Evolutionary conservation across 768 basidiomycete genomes (phyloP).

Genomic region (Pisolithus microcarpus): DNA sequence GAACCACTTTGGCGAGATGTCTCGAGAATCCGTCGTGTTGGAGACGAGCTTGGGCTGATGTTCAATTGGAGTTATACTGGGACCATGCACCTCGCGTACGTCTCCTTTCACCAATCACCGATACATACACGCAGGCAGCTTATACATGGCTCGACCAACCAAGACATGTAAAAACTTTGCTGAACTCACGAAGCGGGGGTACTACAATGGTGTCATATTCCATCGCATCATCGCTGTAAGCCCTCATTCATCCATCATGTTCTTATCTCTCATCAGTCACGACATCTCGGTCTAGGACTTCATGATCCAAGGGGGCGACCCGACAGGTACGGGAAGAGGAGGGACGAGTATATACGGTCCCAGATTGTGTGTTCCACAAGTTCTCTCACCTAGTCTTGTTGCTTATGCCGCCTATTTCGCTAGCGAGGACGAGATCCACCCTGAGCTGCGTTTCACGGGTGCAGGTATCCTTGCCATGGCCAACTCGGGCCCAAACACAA

Average conservation of each 20-base stretch:
- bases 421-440: constrained; percentile 87
- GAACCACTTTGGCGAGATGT: constrained; percentile 10
- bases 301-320: constrained; percentile 96
- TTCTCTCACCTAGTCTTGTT: not conserved
- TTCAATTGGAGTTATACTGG: constrained; percentile 90
- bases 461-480: constrained; percentile 97
- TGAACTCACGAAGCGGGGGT: constrained; percentile 84
- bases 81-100: constrained; percentile 73
- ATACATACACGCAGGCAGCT: not conserved
- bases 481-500: constrained; percentile 92
- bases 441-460: constrained; percentile 89
- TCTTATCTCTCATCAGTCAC: not conserved
- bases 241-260: not conserved
- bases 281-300: constrained; percentile 56
- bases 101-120: not conserved
- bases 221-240: constrained; percentile 86
- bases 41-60: constrained; percentile 82
- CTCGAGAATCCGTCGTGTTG: constrained; percentile 50
- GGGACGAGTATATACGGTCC: constrained; percentile 85
- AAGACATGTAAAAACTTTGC: constrained; percentile 95
- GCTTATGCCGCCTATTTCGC: not conserved
- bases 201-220: constrained; percentile 86
- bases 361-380: constrained; percentile 57
- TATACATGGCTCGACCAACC: constrained; percentile 2
- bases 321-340: constrained; percentile 91